Conservation (phyloP, 2,329 filamentous ascomycete species). For the Arthrinium puccinioides region DNA sequence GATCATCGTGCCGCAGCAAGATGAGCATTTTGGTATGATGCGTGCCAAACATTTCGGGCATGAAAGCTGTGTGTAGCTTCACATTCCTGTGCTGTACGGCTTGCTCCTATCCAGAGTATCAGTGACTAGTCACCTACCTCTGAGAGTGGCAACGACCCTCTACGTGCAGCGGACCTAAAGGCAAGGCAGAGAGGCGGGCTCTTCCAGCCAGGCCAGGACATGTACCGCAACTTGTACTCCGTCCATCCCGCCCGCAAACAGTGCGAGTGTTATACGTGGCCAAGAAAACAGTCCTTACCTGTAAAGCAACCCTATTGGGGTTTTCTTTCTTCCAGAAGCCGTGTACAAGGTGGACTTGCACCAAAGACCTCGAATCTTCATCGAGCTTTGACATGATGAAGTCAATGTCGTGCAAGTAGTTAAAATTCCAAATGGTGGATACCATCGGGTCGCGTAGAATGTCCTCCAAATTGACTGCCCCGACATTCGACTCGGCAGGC, state of each 20-base stretch:
- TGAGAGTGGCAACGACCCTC: too few species aligned
- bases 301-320: slow-evolving; percentile 44
- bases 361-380: slow-evolving; percentile 36
- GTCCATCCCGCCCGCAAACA: too few species aligned
- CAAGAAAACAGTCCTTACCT: too few species aligned
- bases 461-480: slow-evolving; percentile 57
- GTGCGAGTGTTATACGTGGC: too few species aligned
- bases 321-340: slow-evolving; percentile 64
- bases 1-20: slow-evolving; percentile 69
- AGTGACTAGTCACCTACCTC: slow-evolving; percentile 6
- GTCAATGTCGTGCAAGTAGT: slow-evolving; percentile 54
- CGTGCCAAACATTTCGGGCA: slow-evolving; percentile 80
- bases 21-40: slow-evolving; percentile 86
- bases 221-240: not conserved
- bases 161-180: too few species aligned
- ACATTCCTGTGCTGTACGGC: slow-evolving; percentile 61
- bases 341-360: slow-evolving; percentile 50
- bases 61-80: slow-evolving; percentile 63
- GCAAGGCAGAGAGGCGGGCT: too few species aligned
- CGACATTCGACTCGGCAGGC: slow-evolving; percentile 50
- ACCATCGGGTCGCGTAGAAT: slow-evolving; percentile 71
- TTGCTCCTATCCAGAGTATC: slow-evolving; percentile 40
- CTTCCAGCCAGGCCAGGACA: not conserved
- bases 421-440: slow-evolving; percentile 64
- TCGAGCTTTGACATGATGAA: slow-evolving; percentile 51